A percentile compares a stretch with the other conserved stretches of the same genome.
phyloP scores from a whole-genome alignment of 768 basidiomycete species.

The Rhodosporidiobolus sp. region DNA sequence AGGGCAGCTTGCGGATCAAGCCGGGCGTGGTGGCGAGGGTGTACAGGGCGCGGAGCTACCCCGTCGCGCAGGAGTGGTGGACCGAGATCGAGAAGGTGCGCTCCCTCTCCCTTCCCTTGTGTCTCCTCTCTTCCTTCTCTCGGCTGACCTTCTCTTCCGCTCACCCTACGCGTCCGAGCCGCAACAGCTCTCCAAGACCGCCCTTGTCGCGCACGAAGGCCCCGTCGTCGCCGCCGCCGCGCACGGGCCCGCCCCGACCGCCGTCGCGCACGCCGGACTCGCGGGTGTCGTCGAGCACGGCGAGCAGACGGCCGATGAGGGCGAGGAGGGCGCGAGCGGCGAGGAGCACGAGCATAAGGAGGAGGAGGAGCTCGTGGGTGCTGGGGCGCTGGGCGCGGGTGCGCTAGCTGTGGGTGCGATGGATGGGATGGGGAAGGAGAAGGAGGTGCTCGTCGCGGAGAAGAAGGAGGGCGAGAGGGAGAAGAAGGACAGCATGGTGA shows the following conservation, averaged over 20 bases:
- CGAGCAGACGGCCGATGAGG: conserved; percentile 3
- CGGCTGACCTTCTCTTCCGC: too few relatives aligned
- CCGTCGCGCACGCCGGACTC: not conserved
- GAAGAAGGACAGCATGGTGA: too few relatives aligned
- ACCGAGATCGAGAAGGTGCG: not conserved
- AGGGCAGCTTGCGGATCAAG: not conserved
- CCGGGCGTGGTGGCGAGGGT: not conserved
- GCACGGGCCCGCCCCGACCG: not conserved
- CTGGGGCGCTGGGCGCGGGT: too few relatives aligned
- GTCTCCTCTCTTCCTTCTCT: too few relatives aligned
- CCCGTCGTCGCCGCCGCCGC: not conserved
- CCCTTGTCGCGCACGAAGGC: not conserved
- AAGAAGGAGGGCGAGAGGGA: too few relatives aligned
- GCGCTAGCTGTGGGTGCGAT: too few relatives aligned
- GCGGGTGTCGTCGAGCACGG: conserved; percentile 5
- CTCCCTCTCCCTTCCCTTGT: not conserved
- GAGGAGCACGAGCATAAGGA: not conserved
- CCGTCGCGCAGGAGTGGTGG: conserved; percentile 8
- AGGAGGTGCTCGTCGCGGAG: too few relatives aligned
- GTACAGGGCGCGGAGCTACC: conserved; percentile 9
- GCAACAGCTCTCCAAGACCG: not conserved
- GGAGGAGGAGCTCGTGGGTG: not conserved
- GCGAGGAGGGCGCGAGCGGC: not conserved
- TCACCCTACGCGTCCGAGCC: not conserved
- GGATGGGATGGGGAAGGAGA: too few relatives aligned